Evolutionary conservation across 305 asterid genomes (phyloP).

Genomic region (Solanum chacoense): DNA sequence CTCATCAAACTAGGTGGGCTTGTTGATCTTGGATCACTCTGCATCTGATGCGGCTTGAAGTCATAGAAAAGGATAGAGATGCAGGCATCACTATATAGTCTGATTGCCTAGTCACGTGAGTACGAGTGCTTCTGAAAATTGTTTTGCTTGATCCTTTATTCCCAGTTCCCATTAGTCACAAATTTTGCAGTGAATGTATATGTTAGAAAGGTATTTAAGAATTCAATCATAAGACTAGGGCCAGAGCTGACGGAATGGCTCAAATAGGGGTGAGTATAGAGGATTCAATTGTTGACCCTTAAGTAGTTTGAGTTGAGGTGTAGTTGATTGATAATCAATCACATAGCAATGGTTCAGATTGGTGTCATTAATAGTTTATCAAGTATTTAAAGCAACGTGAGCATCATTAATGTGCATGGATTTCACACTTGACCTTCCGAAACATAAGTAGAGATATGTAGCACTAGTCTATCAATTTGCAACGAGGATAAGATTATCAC

Average conservation of each 20-base stretch:
- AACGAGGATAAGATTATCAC: neutral
- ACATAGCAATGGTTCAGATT: neutral
- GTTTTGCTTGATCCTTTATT: neutral
- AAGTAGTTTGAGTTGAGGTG: neutral
- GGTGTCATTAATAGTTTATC: neutral
- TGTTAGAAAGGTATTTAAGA: neutral
- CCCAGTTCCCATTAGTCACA: neutral
- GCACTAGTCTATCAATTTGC: neutral
- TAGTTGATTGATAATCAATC: neutral
- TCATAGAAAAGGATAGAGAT: neutral
- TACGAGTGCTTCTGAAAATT: neutral
- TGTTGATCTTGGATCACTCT: slow-evolving; percentile 5
- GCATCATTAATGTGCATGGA: neutral
- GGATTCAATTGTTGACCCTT: neutral
- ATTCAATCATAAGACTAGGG: neutral
- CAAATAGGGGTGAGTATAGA: neutral
- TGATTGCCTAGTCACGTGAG: neutral
- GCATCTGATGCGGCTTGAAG: neutral
- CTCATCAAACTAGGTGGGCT: slow-evolving; percentile 1
- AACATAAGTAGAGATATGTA: neutral
- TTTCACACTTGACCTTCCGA: neutral
- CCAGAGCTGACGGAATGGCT: neutral
- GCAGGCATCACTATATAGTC: neutral
- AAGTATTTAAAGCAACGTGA: neutral
- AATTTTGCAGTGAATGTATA: neutral